Percentiles rank a stretch among this genome's conserved stretches.
Evolutionary conservation across 768 basidiomycete genomes (phyloP).

Genomic region (Lepiota brunneoincarnata): DNA sequence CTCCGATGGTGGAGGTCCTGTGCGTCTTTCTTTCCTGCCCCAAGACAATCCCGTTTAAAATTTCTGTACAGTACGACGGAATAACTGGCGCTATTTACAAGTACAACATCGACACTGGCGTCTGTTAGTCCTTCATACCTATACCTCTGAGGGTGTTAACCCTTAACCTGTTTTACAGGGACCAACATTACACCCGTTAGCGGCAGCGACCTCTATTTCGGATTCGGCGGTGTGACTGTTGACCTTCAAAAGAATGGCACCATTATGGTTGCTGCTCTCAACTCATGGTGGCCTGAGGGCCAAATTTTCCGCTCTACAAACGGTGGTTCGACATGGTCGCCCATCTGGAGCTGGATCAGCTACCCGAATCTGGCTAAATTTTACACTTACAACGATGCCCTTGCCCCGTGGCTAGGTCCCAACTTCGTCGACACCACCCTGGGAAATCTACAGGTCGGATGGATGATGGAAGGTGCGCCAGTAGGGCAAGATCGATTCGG

Average conservation of each 20-base stretch:
- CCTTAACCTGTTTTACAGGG: conserved; percentile 27
- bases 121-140: conserved; percentile 28
- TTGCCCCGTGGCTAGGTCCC: conserved; percentile 61
- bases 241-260: conserved; percentile 61
- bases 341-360: conserved; percentile 52
- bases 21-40: conserved; percentile 17
- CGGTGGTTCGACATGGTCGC: conserved; percentile 56
- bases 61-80: conserved; percentile 47
- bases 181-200: conserved; percentile 62
- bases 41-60: background rate
- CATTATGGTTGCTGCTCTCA: conserved; percentile 66
- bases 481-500: background rate
- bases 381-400: conserved; percentile 51
- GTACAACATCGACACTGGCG: conserved; percentile 50
- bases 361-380: conserved; percentile 48
- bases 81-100: conserved; percentile 45
- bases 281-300: conserved; percentile 65
- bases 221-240: conserved; percentile 61
- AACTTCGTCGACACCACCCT: conserved; percentile 40
- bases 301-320: conserved; percentile 62
- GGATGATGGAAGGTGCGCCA: conserved; percentile 64
- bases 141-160: background rate
- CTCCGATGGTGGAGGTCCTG: conserved; percentile 61
- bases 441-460: conserved; percentile 54
- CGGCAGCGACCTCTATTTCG: conserved; percentile 57